phyloP scores from a whole-genome alignment of 306 rosid genomes.

The Ceratonia siliqua region DNA sequence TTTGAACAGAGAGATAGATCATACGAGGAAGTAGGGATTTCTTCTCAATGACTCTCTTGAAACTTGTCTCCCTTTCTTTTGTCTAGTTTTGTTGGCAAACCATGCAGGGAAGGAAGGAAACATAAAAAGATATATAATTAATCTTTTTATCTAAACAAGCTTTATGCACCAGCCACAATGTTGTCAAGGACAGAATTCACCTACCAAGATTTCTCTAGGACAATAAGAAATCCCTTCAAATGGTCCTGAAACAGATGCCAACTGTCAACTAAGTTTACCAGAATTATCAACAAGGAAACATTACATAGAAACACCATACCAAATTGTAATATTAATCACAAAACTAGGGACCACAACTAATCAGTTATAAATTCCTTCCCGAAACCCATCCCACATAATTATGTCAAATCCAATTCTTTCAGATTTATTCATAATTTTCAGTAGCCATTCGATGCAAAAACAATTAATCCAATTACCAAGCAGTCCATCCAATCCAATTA shows the following conservation, averaged over 20 bases:
- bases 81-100: conserved; percentile 51
- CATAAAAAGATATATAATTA: not conserved
- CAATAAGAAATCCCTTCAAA: conserved; percentile 79
- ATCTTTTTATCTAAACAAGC: conserved; percentile 11
- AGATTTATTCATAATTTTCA: conserved; percentile 9
- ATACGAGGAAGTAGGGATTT: conserved; percentile 91
- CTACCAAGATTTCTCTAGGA: conserved; percentile 72
- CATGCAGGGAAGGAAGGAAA: conserved; percentile 21
- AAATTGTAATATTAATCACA: conserved; percentile 6
- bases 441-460: not conserved
- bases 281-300: not conserved
- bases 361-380: not conserved
- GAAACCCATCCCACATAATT: not conserved
- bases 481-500: not conserved
- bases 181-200: conserved; percentile 33
- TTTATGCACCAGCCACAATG: conserved; percentile 18
- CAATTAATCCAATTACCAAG: not conserved
- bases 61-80: conserved; percentile 61
- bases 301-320: conserved; percentile 10
- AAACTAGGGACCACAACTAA: not conserved
- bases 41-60: conserved; percentile 72
- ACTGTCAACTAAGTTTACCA: conserved; percentile 9
- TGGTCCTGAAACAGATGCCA: conserved; percentile 61
- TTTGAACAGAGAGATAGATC: conserved; percentile 81
- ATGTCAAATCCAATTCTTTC: not conserved